Base-by-base conservation (phyloP, 345 rosid genomes). In the Arabis hirsuta region DNA sequence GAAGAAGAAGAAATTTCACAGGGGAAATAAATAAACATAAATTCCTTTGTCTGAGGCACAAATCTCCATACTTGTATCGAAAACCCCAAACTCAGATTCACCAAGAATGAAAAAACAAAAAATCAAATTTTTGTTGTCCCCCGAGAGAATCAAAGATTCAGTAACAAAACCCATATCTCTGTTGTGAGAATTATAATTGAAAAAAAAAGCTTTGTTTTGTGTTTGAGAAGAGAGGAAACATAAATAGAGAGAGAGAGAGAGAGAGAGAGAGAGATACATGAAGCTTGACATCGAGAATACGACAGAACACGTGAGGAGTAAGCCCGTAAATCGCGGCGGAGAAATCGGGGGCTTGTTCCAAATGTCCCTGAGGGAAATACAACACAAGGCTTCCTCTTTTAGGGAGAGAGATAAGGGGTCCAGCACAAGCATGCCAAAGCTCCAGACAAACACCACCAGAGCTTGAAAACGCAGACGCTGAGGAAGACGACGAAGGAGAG, bases 361-460 rank as follows among this genome's bases (percentile, higher is more conserved):
- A 74, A 72, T 95, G 98, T 12, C 99, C 99, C 77, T 92, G 99
- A 45, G 92, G 99, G 69, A 92, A 84, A 82, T 95, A 95, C 60
- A 88, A 89, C 26, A 95, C 97, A 55, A 82, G 69, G 80, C 86
- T 79, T 42, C 98, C 97, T 80, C 76, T 90, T 87, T 82, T 88
- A 0, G 98, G 99, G 38, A 95, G 83, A 51, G 96, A 90, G 62
- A 87, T 85, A 0, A 92, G 88, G 26, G 99, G 99, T 47, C 99
- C 99, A n/a, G 98, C 98, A 77, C 99, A 95, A 48, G 99, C 99
- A 63, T 95, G 98, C 98, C 97, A 95, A 14, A 95, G 90, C 87
- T 95, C 98, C 77, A 90, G 68, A 81, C 97, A 92, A 46, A 95
- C 89, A 6, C 91, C 80, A 53, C 83, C 68, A 13, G 87, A 79